Evolutionary conservation across 768 basidiomycete genomes (phyloP).

Genomic region (Phanerodontia chrysosporium): DNA sequence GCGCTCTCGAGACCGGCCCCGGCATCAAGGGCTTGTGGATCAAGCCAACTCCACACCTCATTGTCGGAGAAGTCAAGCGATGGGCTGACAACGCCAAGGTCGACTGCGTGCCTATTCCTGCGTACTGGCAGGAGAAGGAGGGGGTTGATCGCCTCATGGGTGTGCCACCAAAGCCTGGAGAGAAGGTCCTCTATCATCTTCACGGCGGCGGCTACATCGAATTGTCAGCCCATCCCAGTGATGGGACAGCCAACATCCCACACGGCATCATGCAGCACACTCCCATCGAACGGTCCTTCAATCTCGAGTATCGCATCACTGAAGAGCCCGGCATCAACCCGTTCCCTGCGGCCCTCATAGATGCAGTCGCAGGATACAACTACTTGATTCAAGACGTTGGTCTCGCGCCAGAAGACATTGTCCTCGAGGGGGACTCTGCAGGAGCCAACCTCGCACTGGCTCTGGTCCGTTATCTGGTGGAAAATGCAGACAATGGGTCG

Average conservation of each 20-base stretch:
- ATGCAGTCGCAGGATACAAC: conserved; percentile 64
- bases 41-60: conserved; percentile 12
- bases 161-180: conserved; percentile 39
- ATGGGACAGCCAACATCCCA: conserved; percentile 40
- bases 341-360: conserved; percentile 69
- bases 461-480: conserved; percentile 53
- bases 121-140: conserved; percentile 22
- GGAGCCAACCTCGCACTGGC: conserved; percentile 66
- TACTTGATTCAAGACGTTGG: conserved; percentile 56
- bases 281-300: conserved; percentile 41
- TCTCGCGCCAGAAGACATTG: conserved; percentile 52
- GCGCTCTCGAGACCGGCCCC: conserved; percentile 1
- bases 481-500: conserved; percentile 26
- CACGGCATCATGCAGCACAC: conserved; percentile 41
- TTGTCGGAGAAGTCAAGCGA: conserved; percentile 20
- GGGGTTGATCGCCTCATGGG: conserved; percentile 21
- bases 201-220: conserved; percentile 60
- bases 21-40: conserved; percentile 14
- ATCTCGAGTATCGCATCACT: conserved; percentile 68
- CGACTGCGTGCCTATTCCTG: conserved; percentile 14
- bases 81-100: conserved; percentile 14
- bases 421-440: conserved; percentile 67
- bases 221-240: conserved; percentile 52
- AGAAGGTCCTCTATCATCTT: conserved; percentile 57
- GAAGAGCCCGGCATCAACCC: conserved; percentile 37